Conservation (phyloP, 768 basidiomycete species). For the Suillus variegatus region DNA sequence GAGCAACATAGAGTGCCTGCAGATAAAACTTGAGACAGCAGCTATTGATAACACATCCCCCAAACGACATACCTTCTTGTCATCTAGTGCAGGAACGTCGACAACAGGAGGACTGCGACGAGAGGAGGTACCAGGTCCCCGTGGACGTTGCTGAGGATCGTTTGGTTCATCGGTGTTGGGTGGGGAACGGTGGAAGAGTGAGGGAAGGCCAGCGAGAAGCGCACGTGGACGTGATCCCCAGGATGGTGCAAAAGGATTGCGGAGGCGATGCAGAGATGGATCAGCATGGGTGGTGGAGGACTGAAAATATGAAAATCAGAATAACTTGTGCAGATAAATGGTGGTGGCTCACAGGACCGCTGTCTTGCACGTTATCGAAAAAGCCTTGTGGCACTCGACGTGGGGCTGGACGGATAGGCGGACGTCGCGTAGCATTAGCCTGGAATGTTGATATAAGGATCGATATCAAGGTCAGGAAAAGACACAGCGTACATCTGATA, state of each 20-base stretch:
- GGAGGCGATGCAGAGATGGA: too few species aligned
- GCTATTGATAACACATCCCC: neutral
- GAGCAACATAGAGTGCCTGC: neutral
- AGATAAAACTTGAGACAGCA: neutral
- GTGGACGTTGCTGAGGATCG: too few species aligned
- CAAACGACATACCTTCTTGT: neutral
- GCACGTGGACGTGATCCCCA: neutral
- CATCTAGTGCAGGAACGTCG: neutral
- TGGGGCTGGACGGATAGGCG: neutral
- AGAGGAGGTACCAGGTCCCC: neutral
- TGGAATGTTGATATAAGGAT: neutral
- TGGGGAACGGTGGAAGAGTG: neutral
- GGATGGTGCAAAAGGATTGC: neutral
- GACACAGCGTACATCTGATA: neutral
- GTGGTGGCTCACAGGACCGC: neutral
- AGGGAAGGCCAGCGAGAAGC: neutral
- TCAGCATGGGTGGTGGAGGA: too few species aligned
- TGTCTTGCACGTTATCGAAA: neutral
- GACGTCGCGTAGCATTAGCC: neutral
- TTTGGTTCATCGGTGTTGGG: neutral
- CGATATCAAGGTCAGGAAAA: neutral
- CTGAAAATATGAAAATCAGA: too few species aligned
- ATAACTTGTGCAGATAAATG: too few species aligned
- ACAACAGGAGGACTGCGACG: neutral
- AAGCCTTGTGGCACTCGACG: neutral